Percentiles rank a stretch among this genome's conserved stretches.
Conservation (phyloP, 768 basidiomycete genomes). For the Boletus huronensis region DNA sequence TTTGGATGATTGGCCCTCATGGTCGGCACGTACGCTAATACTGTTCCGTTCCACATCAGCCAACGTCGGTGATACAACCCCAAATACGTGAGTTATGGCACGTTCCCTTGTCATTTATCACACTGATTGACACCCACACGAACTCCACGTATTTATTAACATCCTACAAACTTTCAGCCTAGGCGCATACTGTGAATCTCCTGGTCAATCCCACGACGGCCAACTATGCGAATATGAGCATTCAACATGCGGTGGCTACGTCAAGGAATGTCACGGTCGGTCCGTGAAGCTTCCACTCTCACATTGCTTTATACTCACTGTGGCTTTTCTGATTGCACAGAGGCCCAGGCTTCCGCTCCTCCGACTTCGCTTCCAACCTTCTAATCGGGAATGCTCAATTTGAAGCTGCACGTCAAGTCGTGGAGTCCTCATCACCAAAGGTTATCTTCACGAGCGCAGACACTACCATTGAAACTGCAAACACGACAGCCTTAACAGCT, state of each 20-base stretch:
- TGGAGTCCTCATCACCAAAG: constrained; percentile 37
- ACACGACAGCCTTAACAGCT: constrained; percentile 32
- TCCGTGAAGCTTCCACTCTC: constrained; percentile 24
- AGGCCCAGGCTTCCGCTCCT: constrained; percentile 71
- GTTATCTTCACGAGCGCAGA: constrained; percentile 18
- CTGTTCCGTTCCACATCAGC: constrained; percentile 36
- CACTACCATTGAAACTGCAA: constrained; percentile 16
- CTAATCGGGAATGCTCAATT: constrained; percentile 72
- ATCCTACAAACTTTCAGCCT: constrained; percentile 34
- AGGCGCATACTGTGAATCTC: constrained; percentile 76
- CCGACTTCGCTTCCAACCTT: constrained; percentile 72
- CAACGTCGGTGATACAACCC: constrained; percentile 78
- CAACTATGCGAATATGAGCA: constrained; percentile 64
- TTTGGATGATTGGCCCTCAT: not conserved
- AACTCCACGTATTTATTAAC: not conserved
- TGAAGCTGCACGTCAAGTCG: constrained; percentile 60
- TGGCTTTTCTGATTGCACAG: constrained; percentile 31
- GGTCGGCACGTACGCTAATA: not conserved
- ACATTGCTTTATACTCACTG: not conserved
- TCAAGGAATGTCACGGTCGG: constrained; percentile 70
- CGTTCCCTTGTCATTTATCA: not conserved
- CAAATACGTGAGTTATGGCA: constrained; percentile 60
- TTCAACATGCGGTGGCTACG: constrained; percentile 72
- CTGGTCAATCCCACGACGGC: constrained; percentile 65
- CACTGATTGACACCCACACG: not conserved